Base-by-base conservation (phyloP, 2,329 filamentous ascomycete genomes). In the Aspergillus fumigatus region DNA sequence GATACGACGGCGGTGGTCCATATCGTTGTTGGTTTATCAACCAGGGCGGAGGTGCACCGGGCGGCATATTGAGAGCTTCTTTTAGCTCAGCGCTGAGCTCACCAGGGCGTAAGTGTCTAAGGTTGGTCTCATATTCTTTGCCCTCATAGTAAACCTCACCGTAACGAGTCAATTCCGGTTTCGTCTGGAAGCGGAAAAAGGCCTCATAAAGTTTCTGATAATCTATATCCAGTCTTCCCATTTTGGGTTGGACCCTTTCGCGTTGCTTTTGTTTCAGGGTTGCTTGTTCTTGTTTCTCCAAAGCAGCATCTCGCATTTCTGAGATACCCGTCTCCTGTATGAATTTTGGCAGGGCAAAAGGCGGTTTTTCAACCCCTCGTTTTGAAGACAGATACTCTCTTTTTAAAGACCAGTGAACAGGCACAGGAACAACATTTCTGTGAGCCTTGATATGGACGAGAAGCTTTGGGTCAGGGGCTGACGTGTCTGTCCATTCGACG, bases 81-180 rank as follows among this genome's bases (percentile, higher is more conserved):
- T 90, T 93, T 43, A 97, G 82, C 65, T 90, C 87, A 54, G 97
- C 91, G 65, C 88, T 94, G 50, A 97, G 75, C 66, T 97, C 92
- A 38, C 94, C 94, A 1, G 94, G 90, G 62, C 92, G 87, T 58
- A 97, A 84, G 75, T 97, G 90, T 65, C 90, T 88, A 61, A 96
- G 83, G 71, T 97, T 96, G 0, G 94, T 96, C 75, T 99, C 94
- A 70, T 90, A 94, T 72, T 99, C 94, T 74, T 99, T 99, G 70
- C 94, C 94, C 75, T 99, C 94, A 73, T 97, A 97, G 75, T 99
- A 99, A n/a, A 99, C 92, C 74, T 99, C 94, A 43, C 94, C 94
- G 66, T 96, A 99, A 47, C 92, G 85, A 32, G 94, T 97, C 61
- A 99, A 79, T 65, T 92, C 87, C 0, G 94, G 94, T 76, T 99